Conservation (phyloP, 805 yeast genomes). For the Monosporozyma aerobia region DNA sequence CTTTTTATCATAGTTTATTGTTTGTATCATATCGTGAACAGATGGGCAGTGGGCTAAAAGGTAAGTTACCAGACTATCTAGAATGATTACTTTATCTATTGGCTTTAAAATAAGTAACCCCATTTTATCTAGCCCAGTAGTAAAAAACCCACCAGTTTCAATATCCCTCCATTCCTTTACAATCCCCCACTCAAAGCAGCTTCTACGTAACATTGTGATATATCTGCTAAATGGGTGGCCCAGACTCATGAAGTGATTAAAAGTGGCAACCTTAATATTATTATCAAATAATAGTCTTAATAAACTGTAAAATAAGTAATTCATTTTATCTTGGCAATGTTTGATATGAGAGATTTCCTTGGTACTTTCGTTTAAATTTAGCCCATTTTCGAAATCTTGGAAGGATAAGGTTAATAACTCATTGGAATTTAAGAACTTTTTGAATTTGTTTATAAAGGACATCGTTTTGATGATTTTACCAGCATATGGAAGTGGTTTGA, state of each 20-base stretch:
- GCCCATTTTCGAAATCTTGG: constrained; percentile 26
- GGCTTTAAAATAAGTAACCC: constrained; percentile 23
- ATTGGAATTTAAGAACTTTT: constrained; percentile 15
- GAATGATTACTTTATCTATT: constrained; percentile 18
- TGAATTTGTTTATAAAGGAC: constrained; percentile 26
- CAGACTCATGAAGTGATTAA: constrained; percentile 11
- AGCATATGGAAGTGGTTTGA: constrained; percentile 20
- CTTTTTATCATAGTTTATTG: constrained; percentile 19
- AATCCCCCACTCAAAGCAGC: constrained; percentile 22
- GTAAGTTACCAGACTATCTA: constrained; percentile 20
- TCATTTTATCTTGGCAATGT: constrained; percentile 21
- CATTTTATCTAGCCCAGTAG: constrained; percentile 14
- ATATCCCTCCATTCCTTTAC: constrained; percentile 25
- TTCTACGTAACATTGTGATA: constrained; percentile 15
- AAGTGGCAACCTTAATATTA: constrained; percentile 4
- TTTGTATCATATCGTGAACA: constrained; percentile 23
- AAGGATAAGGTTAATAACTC: constrained; percentile 20
- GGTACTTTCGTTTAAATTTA: constrained; percentile 14
- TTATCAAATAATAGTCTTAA: constrained; percentile 18
- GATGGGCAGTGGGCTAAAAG: constrained; percentile 17
- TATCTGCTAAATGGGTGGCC: constrained; percentile 18
- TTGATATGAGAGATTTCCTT: constrained; percentile 16
- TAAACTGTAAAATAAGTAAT: constrained; percentile 19
- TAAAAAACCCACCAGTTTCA: constrained; percentile 20
- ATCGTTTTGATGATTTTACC: constrained; percentile 24